These are phyloP conservation scores for Schizochytrium sp. DNA, from an alignment of 108 stramenopile genomes.

Conservation along the genomic window DNA sequence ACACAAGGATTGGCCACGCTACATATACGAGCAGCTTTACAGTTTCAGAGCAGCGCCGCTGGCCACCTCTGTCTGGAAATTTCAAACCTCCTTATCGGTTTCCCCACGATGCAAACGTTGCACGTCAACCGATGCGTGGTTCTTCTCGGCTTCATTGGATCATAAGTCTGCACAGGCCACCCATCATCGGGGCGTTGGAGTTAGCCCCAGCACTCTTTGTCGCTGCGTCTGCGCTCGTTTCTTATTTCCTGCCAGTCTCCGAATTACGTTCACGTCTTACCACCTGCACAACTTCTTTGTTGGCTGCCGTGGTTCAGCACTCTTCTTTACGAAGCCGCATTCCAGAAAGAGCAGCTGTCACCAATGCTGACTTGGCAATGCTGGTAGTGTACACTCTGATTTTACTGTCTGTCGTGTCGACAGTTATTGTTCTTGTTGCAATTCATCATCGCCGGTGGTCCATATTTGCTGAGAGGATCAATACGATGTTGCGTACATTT, in stretches of 20 bases:
- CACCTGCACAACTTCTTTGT: conserved; percentile 6
- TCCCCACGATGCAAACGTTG: conserved; percentile 30
- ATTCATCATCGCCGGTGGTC: neutral
- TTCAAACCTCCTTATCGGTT: conserved; percentile 49
- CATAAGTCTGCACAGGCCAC: conserved; percentile 3
- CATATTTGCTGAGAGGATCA: conserved; percentile 24
- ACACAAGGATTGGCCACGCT: neutral
- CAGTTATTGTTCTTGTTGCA: neutral
- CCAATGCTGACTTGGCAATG: conserved; percentile 27
- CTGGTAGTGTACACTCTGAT: conserved; percentile 45
- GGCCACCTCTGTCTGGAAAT: conserved; percentile 50
- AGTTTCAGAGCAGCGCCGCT: conserved; percentile 23
- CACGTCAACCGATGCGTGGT: conserved; percentile 13
- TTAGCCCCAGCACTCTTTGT: conserved; percentile 32
- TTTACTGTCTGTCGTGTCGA: neutral
- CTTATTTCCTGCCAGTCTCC: conserved; percentile 13
- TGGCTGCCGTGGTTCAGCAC: conserved; percentile 50
- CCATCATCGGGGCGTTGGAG: conserved; percentile 38
- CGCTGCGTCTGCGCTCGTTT: conserved; percentile 42
- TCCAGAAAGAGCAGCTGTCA: conserved; percentile 31
- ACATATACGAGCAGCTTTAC: conserved; percentile 25
- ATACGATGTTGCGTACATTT: neutral
- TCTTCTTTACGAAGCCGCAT: conserved; percentile 57
- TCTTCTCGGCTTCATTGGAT: conserved; percentile 48
- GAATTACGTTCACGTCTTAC: conserved; percentile 23